These are phyloP conservation scores for Solanum clarkiae DNA, from an alignment of 257 asterid genomes.

Conservation along the genomic window DNA sequence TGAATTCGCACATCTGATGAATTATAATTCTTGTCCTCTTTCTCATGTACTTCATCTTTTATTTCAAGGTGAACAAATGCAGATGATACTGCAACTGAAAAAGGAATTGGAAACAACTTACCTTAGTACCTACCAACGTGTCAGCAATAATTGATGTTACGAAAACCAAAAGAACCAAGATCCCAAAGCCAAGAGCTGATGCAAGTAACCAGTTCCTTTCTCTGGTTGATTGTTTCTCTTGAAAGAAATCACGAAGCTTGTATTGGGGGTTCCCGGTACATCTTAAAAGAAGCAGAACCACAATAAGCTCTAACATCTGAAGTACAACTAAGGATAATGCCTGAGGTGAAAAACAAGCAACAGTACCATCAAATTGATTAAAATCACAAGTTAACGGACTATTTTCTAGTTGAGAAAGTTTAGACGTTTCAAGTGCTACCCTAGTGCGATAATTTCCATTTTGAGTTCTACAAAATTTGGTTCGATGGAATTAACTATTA, in stretches of 20 bases:
- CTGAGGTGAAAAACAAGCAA: conserved; percentile 19
- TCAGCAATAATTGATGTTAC: conserved; percentile 45
- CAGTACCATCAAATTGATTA: neutral
- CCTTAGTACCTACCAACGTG: conserved; percentile 41
- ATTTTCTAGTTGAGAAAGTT: neutral
- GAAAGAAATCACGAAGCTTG: conserved; percentile 40
- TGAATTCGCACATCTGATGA: neutral
- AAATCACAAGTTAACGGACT: neutral
- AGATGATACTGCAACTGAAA: neutral
- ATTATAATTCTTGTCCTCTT: neutral
- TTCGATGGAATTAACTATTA: neutral
- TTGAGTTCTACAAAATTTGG: neutral
- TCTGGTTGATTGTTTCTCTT: conserved; percentile 13
- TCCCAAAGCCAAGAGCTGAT: conserved; percentile 38
- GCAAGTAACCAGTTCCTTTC: conserved; percentile 60
- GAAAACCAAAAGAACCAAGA: conserved; percentile 43
- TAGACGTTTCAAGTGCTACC: neutral
- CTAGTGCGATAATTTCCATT: neutral
- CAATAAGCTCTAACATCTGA: conserved; percentile 50
- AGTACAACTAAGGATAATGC: conserved; percentile 39
- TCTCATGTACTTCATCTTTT: neutral
- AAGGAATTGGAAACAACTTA: conserved; percentile 1
- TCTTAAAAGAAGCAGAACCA: conserved; percentile 44
- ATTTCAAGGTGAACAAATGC: neutral
- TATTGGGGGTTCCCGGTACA: conserved; percentile 38